Evolutionary conservation across 1,139 yeast species (phyloP), one percentile per base, ranked within the genome.

Genomic region (Candida sp.): DNA sequence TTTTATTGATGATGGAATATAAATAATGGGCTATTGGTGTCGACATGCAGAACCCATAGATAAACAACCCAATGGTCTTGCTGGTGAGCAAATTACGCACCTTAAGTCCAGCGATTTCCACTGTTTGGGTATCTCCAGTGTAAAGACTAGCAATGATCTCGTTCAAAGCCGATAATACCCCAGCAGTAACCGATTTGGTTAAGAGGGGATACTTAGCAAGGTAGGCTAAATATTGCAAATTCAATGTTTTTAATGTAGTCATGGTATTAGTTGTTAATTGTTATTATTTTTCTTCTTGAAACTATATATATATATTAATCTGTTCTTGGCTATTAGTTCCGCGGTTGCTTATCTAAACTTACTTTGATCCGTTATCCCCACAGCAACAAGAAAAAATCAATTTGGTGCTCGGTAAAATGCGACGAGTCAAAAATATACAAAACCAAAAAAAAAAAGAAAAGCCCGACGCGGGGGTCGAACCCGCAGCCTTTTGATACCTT

Each of bases 1-100:
- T 73, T 45, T 58, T 62, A 51, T 79, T 79, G 42, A 81, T 64
- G 8, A 71, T 50, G 7, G 63, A 68, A 53, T 81, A 82, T 51
- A 77, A 70, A 48, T 69, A 79, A 61, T 89, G 96, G 22, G 87
- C 74, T 37, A 87, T 66, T 5, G 97, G 96, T 0, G 96, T 87
- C 23, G 82, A 77, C 23, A 89, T 73, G 21, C 77, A 61, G 39
- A 82, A 73, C 0, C 96, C 95, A 60, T 84, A 89, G 5, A 86
- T 56, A 5, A 87, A 82, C 88, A 89, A 84, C 47, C 78, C 73
- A 27, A 80, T 68, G 43, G 83, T 77, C 52, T 82, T 79, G 15
- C 64, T 57, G 43, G 75, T 70, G 37, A 75, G 50, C 5, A 73
- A 65, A 49, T 75, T 79, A 23, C 65, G 68, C 27, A 70, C 38